Conservation (phyloP, 768 basidiomycete species). For the Wakefieldia striispora region DNA sequence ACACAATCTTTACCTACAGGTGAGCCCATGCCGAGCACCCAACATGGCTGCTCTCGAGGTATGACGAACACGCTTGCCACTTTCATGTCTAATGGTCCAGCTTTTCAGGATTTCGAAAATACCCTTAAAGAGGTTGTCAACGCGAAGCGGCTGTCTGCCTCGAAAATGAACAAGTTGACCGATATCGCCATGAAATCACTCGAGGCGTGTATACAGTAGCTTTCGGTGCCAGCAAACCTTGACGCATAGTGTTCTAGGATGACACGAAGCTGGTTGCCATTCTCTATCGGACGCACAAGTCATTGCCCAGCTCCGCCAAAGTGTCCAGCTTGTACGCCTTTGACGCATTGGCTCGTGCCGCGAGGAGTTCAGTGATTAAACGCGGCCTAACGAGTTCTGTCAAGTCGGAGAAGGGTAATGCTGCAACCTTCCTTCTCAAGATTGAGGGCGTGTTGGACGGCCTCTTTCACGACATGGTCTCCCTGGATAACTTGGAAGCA, state of each 20-base stretch:
- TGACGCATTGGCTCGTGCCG: constrained; percentile 88
- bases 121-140: constrained; percentile 79
- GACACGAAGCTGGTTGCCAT: constrained; percentile 87
- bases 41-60: constrained; percentile 46
- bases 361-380: constrained; percentile 66
- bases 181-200: constrained; percentile 76
- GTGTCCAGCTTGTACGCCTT: constrained; percentile 90
- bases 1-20: constrained; percentile 7
- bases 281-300: constrained; percentile 87
- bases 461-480: constrained; percentile 80
- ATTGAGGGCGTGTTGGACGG: constrained; percentile 89
- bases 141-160: constrained; percentile 81
- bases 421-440: constrained; percentile 83
- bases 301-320: constrained; percentile 64
- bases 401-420: constrained; percentile 59
- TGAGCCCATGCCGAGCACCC: constrained; percentile 19
- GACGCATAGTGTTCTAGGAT: constrained; percentile 43
- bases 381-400: constrained; percentile 55
- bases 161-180: constrained; percentile 78
- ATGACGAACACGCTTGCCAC: not conserved
- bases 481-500: constrained; percentile 61
- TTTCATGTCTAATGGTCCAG: constrained; percentile 7
- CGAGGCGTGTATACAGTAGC: constrained; percentile 49
- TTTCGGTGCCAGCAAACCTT: not conserved
- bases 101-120: constrained; percentile 70